Conservation (phyloP, 179 eudicot species). For the Spinacia oleracea region DNA sequence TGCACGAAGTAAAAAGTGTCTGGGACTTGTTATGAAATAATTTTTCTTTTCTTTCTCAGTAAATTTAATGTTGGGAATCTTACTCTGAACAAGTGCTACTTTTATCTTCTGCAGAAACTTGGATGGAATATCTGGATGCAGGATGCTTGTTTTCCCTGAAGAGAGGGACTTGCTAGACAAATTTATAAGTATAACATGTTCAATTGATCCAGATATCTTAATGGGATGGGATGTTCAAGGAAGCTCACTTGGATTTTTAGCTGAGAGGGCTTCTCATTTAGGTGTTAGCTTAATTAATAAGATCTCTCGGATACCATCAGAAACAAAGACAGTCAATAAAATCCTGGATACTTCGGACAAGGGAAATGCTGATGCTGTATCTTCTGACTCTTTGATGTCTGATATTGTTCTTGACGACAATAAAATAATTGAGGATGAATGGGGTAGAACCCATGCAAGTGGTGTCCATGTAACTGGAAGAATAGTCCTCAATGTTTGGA, state of each 20-base stretch:
- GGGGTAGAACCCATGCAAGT: constrained; percentile 99
- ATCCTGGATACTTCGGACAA: constrained; percentile 37
- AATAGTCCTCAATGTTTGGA: constrained; percentile 87
- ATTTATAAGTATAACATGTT: constrained; percentile 47
- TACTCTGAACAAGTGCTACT: not conserved
- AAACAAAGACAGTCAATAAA: constrained; percentile 38
- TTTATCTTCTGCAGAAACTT: constrained; percentile 43
- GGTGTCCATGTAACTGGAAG: constrained; percentile 94
- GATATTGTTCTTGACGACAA: constrained; percentile 49
- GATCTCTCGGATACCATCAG: constrained; percentile 77
- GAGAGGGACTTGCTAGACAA: constrained; percentile 60
- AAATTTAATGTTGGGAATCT: not conserved
- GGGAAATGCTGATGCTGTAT: constrained; percentile 40
- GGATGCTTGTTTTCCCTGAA: constrained; percentile 49
- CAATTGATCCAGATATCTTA: constrained; percentile 76
- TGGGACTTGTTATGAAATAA: not conserved
- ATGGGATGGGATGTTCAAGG: constrained; percentile 98
- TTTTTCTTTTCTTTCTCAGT: not conserved
- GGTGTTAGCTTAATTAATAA: constrained; percentile 68
- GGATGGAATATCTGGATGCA: constrained; percentile 62
- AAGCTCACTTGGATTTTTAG: constrained; percentile 84
- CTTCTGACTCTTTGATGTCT: constrained; percentile 46
- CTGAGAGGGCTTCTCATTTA: constrained; percentile 81
- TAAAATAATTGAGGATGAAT: constrained; percentile 79
- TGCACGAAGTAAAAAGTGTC: not conserved